Evolutionary conservation across 345 rosid species (phyloP), one percentile per base, ranked within the genome.

Genomic region (Moricandia arvensis): DNA sequence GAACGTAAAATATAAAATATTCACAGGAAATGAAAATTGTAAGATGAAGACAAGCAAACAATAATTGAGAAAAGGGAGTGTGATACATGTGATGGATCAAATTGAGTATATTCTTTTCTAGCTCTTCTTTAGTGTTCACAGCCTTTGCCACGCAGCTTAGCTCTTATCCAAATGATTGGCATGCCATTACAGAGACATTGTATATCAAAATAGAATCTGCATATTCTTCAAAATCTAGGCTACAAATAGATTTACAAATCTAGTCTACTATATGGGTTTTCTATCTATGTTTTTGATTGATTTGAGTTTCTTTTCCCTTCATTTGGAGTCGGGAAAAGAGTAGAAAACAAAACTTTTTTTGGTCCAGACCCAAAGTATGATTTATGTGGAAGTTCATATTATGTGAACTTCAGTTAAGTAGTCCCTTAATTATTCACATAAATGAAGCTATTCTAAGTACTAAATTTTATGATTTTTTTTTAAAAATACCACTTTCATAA

Each of bases 81-180:
- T 51, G 79, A 68, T 27, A 11, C 57, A 61, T 53, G 43, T 76
- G 69, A 38, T 24, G 75, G 73, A 76, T 69, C 70, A 30, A 61
- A 53, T 51, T 49, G 2, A 62, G 80, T 53, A 75, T 61, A 75
- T 69, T 53, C 74, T 29, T 4, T 4, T 38, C 7, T 5, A 68
- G 30, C 69, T 37, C 69, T 62, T 63, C 45, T 21, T 58, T 51
- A 51, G 64, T 53, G 74, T 37, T 29, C 45, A 69, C 59, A 62
- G 70, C 34, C 58, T 68, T n/a, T 24, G 68, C 63, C 68, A 43
- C 59, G 27, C 12, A 66, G 51, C 47, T 33, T 33, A 41, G 13
- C 27, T 69, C 69, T 69, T 62, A 69, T 76, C 79, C 58, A 53
- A 17, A 38, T 18, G 29, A 54, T 54, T 76, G 58, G 64, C 57